phyloP scores from a whole-genome alignment of 129 eudicot genomes.

The Saussurea involucrata region DNA sequence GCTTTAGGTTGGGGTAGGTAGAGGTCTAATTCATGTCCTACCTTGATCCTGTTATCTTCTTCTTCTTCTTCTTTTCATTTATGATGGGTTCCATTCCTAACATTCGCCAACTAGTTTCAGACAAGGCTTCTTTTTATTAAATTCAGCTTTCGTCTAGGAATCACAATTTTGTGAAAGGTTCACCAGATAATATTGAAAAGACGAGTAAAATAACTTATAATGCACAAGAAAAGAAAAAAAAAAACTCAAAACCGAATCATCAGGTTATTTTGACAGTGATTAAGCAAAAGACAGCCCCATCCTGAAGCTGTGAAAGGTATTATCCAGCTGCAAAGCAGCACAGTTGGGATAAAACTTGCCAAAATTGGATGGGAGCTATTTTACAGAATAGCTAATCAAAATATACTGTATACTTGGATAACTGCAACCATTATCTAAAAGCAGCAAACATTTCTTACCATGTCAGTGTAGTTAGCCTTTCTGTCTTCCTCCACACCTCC shows the following conservation, averaged over 20 bases:
- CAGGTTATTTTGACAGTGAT: not conserved
- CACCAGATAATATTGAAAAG: not conserved
- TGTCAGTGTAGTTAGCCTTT: slow-evolving; percentile 86
- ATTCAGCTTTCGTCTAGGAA: not conserved
- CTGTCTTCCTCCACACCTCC: slow-evolving; percentile 91
- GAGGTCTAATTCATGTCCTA: not conserved
- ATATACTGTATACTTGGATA: not conserved
- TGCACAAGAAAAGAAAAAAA: not conserved
- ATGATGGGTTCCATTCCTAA: not conserved
- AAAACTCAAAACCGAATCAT: not conserved
- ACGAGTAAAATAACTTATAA: not conserved
- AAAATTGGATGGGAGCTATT: not conserved
- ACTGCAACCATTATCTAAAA: not conserved
- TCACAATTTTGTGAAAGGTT: not conserved
- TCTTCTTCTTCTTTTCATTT: not conserved
- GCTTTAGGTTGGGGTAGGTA: not conserved
- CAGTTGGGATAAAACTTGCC: not conserved
- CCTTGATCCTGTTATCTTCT: not conserved
- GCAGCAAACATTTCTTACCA: slow-evolving; percentile 42
- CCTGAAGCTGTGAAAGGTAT: not conserved
- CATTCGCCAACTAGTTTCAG: not conserved
- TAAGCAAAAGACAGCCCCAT: not conserved
- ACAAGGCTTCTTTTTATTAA: not conserved
- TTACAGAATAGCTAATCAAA: not conserved
- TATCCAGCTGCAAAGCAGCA: not conserved